Base-by-base conservation (phyloP, 345 rosid species). In the Salix udensis region DNA sequence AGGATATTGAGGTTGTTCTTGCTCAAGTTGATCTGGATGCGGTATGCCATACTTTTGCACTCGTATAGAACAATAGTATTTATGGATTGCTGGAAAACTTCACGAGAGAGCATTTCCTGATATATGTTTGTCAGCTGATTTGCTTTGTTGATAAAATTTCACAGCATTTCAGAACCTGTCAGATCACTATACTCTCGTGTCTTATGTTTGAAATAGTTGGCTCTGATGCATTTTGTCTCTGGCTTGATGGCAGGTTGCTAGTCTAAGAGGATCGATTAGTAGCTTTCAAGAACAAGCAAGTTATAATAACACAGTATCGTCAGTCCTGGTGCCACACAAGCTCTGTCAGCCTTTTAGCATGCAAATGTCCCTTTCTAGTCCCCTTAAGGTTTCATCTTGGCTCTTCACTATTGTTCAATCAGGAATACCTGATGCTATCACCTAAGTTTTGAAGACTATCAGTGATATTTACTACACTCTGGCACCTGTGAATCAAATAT, bases 21-120 rank as follows among this genome's bases (percentile, higher is more conserved):
- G 97, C 94, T 4, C 94, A 92, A 90, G 89, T 91, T 24, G 99
- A 96, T 84, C 84, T 96, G 40, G 99, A 92, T 84, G 97, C 95
- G 88, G 97, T 96, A 89, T 62, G 86, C 61, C 61, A 67, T 76
- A 40, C 46, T 40, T 31, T 76, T 72, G 2, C 67, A 5, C 36
- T 77, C 48, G 40, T 65, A 67, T 12, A 6, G 68, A 36, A 44
- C 5, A 39, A 53, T 16, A 3, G 23, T 18, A 19, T 52, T 19
- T 2, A 52, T 52, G 64, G 64, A 23, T 58, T 58, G 64, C 64
- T 9, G 26, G 23, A 23, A 58, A n/a, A n/a, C 11, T 58, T 58
- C 23, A 23, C 23, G 1, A 9, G 64, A 58, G 64, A 58, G 64
- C 64, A 23, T 58, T 58, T 23, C 24, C 14, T 58, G 10, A 58